Conservation (phyloP, 1,284 basidiomycete species). For the Sutorius eximius region DNA sequence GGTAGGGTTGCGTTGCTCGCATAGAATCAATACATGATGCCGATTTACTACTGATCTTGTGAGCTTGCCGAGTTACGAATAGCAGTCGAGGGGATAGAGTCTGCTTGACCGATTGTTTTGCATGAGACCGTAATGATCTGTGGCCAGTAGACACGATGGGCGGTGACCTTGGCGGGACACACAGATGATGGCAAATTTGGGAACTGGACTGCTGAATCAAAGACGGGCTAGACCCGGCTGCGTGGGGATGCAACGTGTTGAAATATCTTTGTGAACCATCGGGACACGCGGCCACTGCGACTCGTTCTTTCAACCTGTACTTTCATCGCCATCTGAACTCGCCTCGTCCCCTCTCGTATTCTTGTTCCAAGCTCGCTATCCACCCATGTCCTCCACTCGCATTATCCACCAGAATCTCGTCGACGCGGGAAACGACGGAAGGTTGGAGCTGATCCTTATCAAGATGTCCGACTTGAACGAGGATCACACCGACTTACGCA, state of each 20-base stretch:
- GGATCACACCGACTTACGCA: slow-evolving; percentile 22
- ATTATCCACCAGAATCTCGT: slow-evolving; percentile 32
- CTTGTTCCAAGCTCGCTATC: background rate
- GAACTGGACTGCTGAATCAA: background rate
- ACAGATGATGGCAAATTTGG: background rate
- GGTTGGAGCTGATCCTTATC: slow-evolving; percentile 16
- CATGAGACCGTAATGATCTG: background rate
- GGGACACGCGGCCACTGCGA: background rate
- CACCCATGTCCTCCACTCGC: slow-evolving; percentile 16
- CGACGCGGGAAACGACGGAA: slow-evolving; percentile 27
- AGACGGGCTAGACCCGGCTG: background rate
- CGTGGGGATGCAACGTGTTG: background rate
- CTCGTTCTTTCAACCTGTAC: slow-evolving; percentile 10
- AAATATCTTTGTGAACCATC: background rate
- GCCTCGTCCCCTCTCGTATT: background rate
- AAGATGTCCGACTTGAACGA: slow-evolving; percentile 25
- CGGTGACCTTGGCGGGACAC: no score
- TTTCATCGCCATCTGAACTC: background rate
- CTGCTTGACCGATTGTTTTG: background rate
- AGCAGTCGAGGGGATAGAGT: background rate
- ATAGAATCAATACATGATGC: background rate
- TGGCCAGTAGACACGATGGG: no score
- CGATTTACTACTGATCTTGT: background rate
- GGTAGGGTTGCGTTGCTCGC: background rate
- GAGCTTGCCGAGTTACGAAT: background rate